Conservation (phyloP, 2,329 filamentous ascomycete species). For the Pseudogymnoascus sp. region DNA sequence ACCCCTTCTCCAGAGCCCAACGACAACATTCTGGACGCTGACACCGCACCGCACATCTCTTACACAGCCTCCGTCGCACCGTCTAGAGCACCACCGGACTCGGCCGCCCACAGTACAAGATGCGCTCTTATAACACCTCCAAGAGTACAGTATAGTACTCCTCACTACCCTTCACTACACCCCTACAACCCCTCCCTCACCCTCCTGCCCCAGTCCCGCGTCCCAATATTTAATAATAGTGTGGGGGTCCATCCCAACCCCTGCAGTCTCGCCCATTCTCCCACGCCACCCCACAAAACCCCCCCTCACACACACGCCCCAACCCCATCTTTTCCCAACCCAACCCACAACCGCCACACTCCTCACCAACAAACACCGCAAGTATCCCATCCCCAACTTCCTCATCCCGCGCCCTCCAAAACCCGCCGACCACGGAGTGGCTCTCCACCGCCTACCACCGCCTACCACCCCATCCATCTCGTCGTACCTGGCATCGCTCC, state of each 20-base stretch:
- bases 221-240: slow-evolving; percentile 7
- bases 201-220: not conserved
- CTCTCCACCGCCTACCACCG: too few species aligned
- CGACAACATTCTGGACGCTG: slow-evolving; percentile 1
- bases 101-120: not conserved
- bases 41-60: not conserved
- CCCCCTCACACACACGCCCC: not conserved
- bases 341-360: not conserved
- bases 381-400: not conserved
- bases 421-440: not conserved
- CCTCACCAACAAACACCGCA: too few species aligned
- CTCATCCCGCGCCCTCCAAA: not conserved
- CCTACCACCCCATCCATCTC: not conserved
- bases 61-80: not conserved
- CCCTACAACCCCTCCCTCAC: not conserved
- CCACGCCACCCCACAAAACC: not conserved
- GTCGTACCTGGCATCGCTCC: not conserved
- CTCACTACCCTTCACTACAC: not conserved
- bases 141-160: not conserved
- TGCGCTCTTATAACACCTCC: not conserved
- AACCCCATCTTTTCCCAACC: not conserved
- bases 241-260: not conserved
- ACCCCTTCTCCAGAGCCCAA: not conserved
- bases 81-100: not conserved
- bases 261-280: not conserved